Base-by-base conservation (phyloP, 1,139 yeast species). In the Scheffersomyces segobiensis region DNA sequence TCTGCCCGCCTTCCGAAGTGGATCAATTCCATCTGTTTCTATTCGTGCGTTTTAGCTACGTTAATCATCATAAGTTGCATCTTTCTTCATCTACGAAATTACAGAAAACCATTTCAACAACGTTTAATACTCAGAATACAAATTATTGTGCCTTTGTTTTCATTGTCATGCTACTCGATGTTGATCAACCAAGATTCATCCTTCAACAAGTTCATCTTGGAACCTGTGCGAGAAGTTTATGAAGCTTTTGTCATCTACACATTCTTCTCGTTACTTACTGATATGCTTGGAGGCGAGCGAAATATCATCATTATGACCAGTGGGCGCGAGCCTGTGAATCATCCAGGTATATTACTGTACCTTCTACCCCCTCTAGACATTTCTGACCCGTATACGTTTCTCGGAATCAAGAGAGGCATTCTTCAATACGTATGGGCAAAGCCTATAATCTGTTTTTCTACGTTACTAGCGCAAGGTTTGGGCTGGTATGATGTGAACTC, bases 181-280 rank as follows among this genome's bases (percentile, higher is more conserved):
- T 71, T 89, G 56, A 70, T 82, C 53, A 75, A 83, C 61, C 81
- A 81, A 56, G 62, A 72, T 17, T 70, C 80, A 2, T 53, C 65
- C 6, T 60, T 75, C 12, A 72, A 80, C 22, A 81, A 85, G 46
- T 75, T 76, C 55, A 69, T 88, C 24, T 67, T 93, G 12, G 96
- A 89, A 62, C 97, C 98, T 0, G 66, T 90, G 0, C 79, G 96
- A 56, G 99, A 95, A 69, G 86, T 93, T 1, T 95, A 95, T 72
- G 99, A 96, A 73, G 97, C 98, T 0, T 91, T 96, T 74, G 98
- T 93, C 52, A 91, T 95, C 52, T 96, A 95, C 71, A 93, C 98
- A 2, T 95, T 95, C 72, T 93, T 91, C 75, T 84, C 95, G 24
- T 79, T 93, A 49, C 77, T 96, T 57, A 92, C 96, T 1, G 86